These are phyloP conservation scores for Macrotyloma uniflorum DNA, from an alignment of 306 rosid species.

Conservation along the genomic window DNA sequence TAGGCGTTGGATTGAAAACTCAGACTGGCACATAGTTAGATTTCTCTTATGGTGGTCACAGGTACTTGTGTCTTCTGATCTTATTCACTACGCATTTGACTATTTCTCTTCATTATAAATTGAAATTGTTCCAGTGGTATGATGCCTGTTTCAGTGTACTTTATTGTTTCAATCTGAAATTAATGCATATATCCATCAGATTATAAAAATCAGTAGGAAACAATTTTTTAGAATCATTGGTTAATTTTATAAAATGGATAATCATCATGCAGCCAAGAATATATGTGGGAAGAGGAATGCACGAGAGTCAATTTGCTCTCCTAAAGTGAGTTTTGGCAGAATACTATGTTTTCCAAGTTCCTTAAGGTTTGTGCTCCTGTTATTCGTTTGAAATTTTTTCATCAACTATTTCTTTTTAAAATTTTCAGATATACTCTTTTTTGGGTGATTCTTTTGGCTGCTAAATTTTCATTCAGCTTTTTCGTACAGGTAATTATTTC, in stretches of 20 bases:
- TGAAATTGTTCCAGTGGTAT: constrained; percentile 2
- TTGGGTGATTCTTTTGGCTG: constrained; percentile 84
- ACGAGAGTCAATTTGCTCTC: constrained; percentile 90
- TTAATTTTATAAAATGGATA: constrained; percentile 36
- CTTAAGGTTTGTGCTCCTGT: constrained; percentile 22
- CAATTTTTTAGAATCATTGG: background rate
- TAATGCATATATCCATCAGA: constrained; percentile 21
- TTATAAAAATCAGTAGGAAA: constrained; percentile 18
- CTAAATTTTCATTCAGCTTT: constrained; percentile 80
- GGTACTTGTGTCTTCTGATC: constrained; percentile 51
- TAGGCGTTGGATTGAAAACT: constrained; percentile 98
- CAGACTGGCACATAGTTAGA: constrained; percentile 91
- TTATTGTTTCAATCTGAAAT: constrained; percentile 29
- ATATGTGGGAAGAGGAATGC: constrained; percentile 98
- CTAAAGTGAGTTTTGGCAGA: constrained; percentile 70
- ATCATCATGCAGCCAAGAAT: constrained; percentile 77
- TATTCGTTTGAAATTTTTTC: constrained; percentile 32
- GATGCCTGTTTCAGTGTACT: constrained; percentile 12
- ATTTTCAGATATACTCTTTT: constrained; percentile 88
- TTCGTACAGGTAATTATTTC: constrained; percentile 69
- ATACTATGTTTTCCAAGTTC: constrained; percentile 18
- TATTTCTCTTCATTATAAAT: constrained; percentile 21
- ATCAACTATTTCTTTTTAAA: constrained; percentile 28
- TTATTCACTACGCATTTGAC: constrained; percentile 14
- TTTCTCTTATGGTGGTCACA: constrained; percentile 98